Evolutionary conservation across 2,329 filamentous ascomycete species (phyloP).

Genomic region (Madurella mycetomatis): DNA sequence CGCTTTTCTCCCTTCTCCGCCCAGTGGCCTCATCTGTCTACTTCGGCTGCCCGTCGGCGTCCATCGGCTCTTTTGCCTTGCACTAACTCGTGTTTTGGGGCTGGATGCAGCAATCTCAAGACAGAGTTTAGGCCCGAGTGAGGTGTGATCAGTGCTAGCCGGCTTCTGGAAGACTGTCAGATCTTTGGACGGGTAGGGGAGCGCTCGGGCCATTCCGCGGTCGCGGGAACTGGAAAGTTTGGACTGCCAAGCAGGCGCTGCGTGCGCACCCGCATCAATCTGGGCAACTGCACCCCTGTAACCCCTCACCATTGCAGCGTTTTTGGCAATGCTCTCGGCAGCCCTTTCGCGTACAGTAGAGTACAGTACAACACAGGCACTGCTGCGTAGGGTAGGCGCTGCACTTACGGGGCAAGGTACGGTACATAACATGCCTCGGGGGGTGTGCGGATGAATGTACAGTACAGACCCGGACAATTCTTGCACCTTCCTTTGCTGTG

Average conservation of each 20-base stretch:
- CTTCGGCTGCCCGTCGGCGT: background rate
- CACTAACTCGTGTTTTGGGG: background rate
- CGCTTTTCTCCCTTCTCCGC: background rate
- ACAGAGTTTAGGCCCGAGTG: background rate
- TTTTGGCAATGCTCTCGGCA: background rate
- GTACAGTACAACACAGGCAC: too few species aligned
- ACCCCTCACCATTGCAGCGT: constrained; percentile 5
- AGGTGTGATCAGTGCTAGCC: constrained; percentile 7
- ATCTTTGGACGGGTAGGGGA: constrained; percentile 11
- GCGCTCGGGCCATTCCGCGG: constrained; percentile 17
- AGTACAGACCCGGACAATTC: background rate
- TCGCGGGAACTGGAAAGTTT: background rate
- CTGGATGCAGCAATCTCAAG: too few species aligned
- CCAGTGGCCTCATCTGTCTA: background rate
- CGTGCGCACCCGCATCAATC: constrained; percentile 11
- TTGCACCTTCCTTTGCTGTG: background rate
- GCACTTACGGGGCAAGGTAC: background rate
- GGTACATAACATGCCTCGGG: too few species aligned
- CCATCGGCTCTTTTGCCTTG: background rate
- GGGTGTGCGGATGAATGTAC: too few species aligned
- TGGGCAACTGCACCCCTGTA: constrained; percentile 7
- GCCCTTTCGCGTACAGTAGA: background rate
- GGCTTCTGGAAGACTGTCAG: constrained; percentile 23
- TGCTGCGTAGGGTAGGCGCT: background rate
- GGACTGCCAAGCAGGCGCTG: background rate